Base-by-base conservation (phyloP, 202 grass and related monocot species). In the Tripidium arundinaceum region DNA sequence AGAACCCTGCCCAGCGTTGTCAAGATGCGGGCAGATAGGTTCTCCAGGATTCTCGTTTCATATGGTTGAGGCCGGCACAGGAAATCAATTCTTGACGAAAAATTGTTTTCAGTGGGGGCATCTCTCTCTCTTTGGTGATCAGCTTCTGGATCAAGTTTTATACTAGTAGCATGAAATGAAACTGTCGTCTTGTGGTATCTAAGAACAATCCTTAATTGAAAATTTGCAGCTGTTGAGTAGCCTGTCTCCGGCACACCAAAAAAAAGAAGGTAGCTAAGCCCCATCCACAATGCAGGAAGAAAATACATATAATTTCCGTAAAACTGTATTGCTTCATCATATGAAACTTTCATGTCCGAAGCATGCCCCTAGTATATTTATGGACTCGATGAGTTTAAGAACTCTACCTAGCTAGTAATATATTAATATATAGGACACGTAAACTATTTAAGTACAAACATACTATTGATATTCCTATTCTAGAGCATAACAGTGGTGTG, bases 1-100 rank as follows among this genome's bases (percentile, higher is more conserved):
- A 66, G 81, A 83, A 76, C 82, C 80, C 57, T 65, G 46, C 78
- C 76, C 58, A 84, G 34, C 54, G n/a, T 34, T 79, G 64, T 75
- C 28, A 66, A 87, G 46, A 87, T 72, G 45, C 46, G 58, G 27
- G 68, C 36, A 8, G 26, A 50, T 5, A 71, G 73, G 63, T 60
- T 54, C 54, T 29, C 59, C 40, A 26, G 22, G 64, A 85, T 81
- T 81, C 87, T 72, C 65, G 3, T 70, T 57, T 68, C 64, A 18
- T 24, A 14, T 41, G 46, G 13, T 7, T 10, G 38, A 61, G 15
- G 37, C 46, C 52, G 39, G 15, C 25, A 47, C 19, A 55, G n/a
- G 40, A 43, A 46, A 62, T 58, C 28, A 33, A 47, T 31, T 13
- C 9, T 27, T 3, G 26, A 46, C 24, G 12, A 13, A 14, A 8